These are phyloP conservation scores for Furculomyces boomerangus DNA, from an alignment of 371 early-diverging fungal genomes.

Conservation along the genomic window DNA sequence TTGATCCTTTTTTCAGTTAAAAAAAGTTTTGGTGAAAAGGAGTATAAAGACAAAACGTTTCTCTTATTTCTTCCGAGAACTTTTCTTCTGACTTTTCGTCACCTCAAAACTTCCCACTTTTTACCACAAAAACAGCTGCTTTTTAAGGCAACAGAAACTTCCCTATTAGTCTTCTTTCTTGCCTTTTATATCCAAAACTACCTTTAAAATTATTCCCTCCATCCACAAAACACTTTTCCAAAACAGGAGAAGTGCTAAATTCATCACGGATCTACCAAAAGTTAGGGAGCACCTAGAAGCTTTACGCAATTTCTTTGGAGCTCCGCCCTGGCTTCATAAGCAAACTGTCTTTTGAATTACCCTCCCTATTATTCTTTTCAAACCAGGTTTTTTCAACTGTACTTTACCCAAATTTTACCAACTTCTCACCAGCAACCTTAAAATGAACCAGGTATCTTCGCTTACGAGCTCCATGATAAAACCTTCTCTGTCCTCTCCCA, in stretches of 20 bases:
- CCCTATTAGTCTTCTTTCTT: no score
- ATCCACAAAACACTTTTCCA: slow-evolving; percentile 1
- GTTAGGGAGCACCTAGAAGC: neutral
- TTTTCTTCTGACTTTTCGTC: no score
- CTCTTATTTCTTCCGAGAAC: no score
- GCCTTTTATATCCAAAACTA: no score
- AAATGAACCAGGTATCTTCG: neutral
- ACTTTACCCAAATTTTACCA: neutral
- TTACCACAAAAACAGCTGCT: no score
- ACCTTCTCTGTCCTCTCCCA: neutral
- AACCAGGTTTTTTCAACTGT: neutral
- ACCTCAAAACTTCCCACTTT: no score
- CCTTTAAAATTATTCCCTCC: neutral
- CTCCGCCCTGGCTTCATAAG: neutral
- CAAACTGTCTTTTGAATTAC: neutral
- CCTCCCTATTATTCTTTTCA: neutral
- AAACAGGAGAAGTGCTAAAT: neutral
- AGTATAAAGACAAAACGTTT: no score
- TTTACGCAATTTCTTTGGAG: neutral
- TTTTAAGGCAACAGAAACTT: no score
- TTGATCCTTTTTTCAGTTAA: no score
- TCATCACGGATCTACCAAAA: neutral
- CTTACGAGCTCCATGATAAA: neutral
- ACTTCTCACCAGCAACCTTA: neutral
- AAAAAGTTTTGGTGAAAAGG: no score